phyloP scores from a whole-genome alignment of 2,329 filamentous ascomycete species.

The Trichoderma sp. region DNA sequence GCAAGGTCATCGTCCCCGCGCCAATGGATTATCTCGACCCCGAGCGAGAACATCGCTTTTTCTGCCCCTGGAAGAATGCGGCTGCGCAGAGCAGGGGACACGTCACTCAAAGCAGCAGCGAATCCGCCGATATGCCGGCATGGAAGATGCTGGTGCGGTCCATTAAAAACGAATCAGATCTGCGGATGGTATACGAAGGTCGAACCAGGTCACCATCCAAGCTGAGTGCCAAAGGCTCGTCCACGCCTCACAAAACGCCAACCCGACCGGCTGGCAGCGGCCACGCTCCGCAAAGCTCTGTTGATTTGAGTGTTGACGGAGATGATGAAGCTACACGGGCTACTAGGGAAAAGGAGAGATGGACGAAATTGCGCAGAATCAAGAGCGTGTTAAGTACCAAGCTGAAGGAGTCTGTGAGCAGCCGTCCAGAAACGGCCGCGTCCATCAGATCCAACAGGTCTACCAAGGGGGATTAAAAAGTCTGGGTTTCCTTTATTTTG shows the following conservation, averaged over 20 bases:
- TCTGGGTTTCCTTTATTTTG: background rate
- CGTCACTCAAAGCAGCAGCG: slow-evolving; percentile 41
- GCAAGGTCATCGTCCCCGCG: slow-evolving; percentile 59
- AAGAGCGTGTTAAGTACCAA: slow-evolving; percentile 74
- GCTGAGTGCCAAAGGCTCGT: slow-evolving; percentile 33
- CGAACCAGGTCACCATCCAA: slow-evolving; percentile 36
- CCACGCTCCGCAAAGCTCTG: slow-evolving; percentile 23
- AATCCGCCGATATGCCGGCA: slow-evolving; percentile 48
- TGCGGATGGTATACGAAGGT: slow-evolving; percentile 47
- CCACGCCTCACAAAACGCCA: slow-evolving; percentile 29
- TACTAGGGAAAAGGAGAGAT: slow-evolving; percentile 71
- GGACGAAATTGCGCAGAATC: slow-evolving; percentile 71
- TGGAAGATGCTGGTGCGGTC: slow-evolving; percentile 61
- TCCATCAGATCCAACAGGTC: slow-evolving; percentile 32
- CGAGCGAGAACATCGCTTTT: slow-evolving; percentile 75
- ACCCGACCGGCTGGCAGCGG: background rate
- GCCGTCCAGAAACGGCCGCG: slow-evolving; percentile 48
- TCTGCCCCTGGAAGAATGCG: slow-evolving; percentile 78
- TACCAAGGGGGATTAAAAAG: slow-evolving; percentile 18
- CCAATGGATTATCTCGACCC: slow-evolving; percentile 71
- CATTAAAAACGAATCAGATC: slow-evolving; percentile 61
- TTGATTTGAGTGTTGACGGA: slow-evolving; percentile 27
- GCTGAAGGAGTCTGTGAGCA: slow-evolving; percentile 47
- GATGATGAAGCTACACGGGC: slow-evolving; percentile 52
- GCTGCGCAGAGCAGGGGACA: slow-evolving; percentile 57